Evolutionary conservation across 495 filamentous ascomycete genomes (phyloP).

Genomic region (Tuber brumale): DNA sequence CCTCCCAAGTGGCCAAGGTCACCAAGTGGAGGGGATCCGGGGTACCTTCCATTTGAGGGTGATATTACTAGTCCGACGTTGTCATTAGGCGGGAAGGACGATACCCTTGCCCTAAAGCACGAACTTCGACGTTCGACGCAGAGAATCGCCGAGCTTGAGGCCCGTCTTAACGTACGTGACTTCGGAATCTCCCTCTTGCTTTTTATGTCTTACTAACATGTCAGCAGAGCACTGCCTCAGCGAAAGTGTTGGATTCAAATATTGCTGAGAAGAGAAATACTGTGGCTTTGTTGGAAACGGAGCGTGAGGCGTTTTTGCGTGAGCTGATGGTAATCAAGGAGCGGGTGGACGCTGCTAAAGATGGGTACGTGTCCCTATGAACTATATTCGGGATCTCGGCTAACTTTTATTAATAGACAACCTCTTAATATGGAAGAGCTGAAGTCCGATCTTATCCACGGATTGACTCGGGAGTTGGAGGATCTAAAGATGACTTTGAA

Average conservation of each 20-base stretch:
- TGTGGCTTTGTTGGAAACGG: constrained; percentile 88
- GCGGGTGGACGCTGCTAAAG: constrained; percentile 61
- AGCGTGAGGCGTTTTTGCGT: constrained; percentile 88
- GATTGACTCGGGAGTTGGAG: constrained; percentile 81
- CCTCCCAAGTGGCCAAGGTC: constrained; percentile 62
- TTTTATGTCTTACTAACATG: constrained; percentile 29
- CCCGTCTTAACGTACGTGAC: constrained; percentile 51
- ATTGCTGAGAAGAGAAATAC: constrained; percentile 90
- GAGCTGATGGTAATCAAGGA: constrained; percentile 83
- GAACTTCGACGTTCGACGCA: constrained; percentile 76
- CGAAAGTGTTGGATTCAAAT: constrained; percentile 76
- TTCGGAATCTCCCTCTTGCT: background rate
- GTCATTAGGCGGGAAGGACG: constrained; percentile 61
- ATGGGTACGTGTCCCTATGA: constrained; percentile 40
- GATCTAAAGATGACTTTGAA: constrained; percentile 73
- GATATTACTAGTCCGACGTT: constrained; percentile 71
- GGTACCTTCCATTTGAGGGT: constrained; percentile 43
- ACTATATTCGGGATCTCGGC: constrained; percentile 6
- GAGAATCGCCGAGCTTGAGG: constrained; percentile 74
- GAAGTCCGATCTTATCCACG: constrained; percentile 75
- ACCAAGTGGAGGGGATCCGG: constrained; percentile 58
- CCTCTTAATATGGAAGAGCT: constrained; percentile 67
- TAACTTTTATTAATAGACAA: constrained; percentile 46
- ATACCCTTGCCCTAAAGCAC: constrained; percentile 63
- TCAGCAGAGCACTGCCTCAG: constrained; percentile 61